Conservation (phyloP, 768 basidiomycete genomes). For the Clitopilus passeckerianus region DNA sequence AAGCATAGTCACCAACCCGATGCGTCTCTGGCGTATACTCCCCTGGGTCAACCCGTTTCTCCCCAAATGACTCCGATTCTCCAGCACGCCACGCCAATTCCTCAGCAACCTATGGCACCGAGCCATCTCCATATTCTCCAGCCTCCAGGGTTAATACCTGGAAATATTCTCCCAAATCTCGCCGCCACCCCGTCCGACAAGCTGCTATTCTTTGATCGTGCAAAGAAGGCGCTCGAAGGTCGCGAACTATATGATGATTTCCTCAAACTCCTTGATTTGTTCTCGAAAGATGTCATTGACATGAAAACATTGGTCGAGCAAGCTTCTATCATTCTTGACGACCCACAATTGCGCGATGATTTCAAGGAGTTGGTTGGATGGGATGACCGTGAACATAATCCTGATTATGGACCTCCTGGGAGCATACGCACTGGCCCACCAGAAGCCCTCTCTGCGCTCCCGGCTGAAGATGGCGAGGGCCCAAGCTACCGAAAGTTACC, state of each 20-base stretch:
- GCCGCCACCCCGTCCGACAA: conserved; percentile 56
- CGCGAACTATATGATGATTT: conserved; percentile 89
- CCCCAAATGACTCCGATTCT: conserved; percentile 31
- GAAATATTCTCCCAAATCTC: conserved; percentile 24
- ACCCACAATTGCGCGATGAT: conserved; percentile 71
- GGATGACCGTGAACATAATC: conserved; percentile 58
- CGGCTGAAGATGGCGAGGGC: conserved; percentile 81
- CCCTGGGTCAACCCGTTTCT: conserved; percentile 38
- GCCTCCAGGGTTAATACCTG: conserved; percentile 11
- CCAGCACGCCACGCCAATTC: conserved; percentile 15
- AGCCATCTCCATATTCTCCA: conserved; percentile 15
- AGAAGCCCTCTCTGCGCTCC: conserved; percentile 72
- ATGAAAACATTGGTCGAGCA: conserved; percentile 75
- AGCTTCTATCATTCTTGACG: conserved; percentile 77
- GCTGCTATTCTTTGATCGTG: conserved; percentile 90
- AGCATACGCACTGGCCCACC: conserved; percentile 74
- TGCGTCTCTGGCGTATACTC: conserved; percentile 49
- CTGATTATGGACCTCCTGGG: conserved; percentile 71
- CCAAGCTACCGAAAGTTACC: conserved; percentile 93
- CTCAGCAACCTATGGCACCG: conserved; percentile 11
- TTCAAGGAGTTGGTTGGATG: conserved; percentile 86
- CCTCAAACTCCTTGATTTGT: conserved; percentile 87
- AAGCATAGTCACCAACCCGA: conserved; percentile 63
- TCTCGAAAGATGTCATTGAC: conserved; percentile 90
- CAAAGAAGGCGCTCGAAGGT: conserved; percentile 74